Evolutionary conservation across 768 basidiomycete genomes (phyloP), one percentile per base, ranked within the genome.

Genomic region (Coprinellus micaceus): DNA sequence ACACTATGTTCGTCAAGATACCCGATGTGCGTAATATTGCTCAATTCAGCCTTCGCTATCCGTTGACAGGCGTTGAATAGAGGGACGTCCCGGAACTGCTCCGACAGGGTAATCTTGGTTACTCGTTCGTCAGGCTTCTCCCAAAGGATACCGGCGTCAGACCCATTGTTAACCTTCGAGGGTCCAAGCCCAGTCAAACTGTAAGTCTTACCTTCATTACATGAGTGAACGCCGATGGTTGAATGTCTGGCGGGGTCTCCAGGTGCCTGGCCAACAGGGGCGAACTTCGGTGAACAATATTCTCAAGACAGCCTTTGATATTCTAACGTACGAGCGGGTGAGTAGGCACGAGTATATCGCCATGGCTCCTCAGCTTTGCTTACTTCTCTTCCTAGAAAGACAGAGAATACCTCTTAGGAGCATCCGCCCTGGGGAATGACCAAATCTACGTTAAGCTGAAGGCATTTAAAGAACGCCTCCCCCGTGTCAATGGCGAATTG

Each of bases 111-210:
- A 82, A 73, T 58, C 77, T 97, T 2, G 91, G 91, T 0, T 93
- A 85, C 65, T 92, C 94, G 0, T 91, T 89, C 60, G 85, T 96
- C 15, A 82, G 97, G 2, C 76, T 98, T 6, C 74, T 99, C 19
- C 97, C 97, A 0, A 99, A 98, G 69, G 95, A 95, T 56, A 91
- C 85, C 3, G 97, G 97, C 0, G 92, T 98, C 2, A 80, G 97
- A 28, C 95, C 95, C 0, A 96, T 98, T 58, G 90, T 97, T 25
- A 98, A 99, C 66, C 75, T 98, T 41, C 80, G 85, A 22, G 79
- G 85, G 51, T 78, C 74, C 63, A 72, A 69, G 54, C 65, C 67
- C 25, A 62, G 59, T 2, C 58, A 57, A 13, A 53, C 56, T 15
- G 70, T 68, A 57, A 21, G 63, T 40, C 25, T 22, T 46, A 40